Conservation (phyloP, 1,139 yeast species). For the Eremothecium sinecaudum region DNA sequence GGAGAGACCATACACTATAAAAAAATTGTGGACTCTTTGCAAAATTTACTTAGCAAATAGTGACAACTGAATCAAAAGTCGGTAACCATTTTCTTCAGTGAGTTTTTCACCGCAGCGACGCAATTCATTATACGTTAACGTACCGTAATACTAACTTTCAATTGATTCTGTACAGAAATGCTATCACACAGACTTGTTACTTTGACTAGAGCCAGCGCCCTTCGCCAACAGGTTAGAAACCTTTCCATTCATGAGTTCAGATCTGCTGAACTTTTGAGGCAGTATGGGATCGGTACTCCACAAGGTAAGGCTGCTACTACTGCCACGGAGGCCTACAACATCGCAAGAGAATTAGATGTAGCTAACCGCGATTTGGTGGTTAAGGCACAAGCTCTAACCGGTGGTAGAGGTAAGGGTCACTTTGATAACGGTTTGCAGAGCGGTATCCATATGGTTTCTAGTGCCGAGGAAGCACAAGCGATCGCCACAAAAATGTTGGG, state of each 20-base stretch:
- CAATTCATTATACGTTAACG: no score
- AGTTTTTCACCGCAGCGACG: no score
- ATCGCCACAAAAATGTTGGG: conserved; percentile 83
- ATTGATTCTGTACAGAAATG: no score
- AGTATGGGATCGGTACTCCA: conserved; percentile 86
- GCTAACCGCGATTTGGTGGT: conserved; percentile 71
- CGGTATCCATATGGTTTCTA: conserved; percentile 84
- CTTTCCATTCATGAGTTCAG: conserved; percentile 93
- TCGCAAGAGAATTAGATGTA: conserved; percentile 52
- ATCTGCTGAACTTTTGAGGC: conserved; percentile 76
- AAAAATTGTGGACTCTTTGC: no score
- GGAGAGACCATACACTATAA: no score
- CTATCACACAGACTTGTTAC: conserved; percentile 1
- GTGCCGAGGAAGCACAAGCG: conserved; percentile 81
- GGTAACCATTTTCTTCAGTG: no score
- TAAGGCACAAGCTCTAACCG: conserved; percentile 97
- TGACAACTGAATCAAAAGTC: no score
- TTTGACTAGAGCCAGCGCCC: background rate
- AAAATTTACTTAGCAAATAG: no score
- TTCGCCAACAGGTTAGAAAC: conserved; percentile 38
- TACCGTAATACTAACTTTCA: no score
- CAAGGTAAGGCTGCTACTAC: conserved; percentile 86
- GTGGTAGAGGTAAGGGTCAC: conserved; percentile 99
- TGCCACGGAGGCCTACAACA: conserved; percentile 75
- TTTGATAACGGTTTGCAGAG: conserved; percentile 93